phyloP scores from a whole-genome alignment of 352 stramenopile species.

The Thalassiosira livingstoniorum region DNA sequence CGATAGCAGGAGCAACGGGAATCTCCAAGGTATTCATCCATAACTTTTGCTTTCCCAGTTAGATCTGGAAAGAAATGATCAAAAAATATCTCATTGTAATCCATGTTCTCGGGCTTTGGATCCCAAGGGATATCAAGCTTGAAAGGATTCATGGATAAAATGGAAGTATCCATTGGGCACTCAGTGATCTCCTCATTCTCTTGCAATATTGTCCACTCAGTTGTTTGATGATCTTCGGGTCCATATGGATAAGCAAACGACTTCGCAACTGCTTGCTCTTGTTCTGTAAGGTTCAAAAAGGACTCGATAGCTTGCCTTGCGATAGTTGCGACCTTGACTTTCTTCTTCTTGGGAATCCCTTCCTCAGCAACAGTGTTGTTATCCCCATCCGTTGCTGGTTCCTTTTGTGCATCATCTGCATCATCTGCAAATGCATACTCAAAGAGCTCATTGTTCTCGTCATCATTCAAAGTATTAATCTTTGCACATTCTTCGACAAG shows the following conservation, averaged over 20 bases:
- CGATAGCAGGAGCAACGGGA: background rate
- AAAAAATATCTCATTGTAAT: slow-evolving; percentile 18
- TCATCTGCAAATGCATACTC: too few species aligned
- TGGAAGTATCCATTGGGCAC: slow-evolving; percentile 6
- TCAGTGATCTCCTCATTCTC: slow-evolving; percentile 18
- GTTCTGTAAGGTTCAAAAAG: slow-evolving; percentile 1
- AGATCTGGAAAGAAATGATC: slow-evolving; percentile 30
- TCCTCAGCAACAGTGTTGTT: too few species aligned
- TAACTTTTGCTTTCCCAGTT: slow-evolving; percentile 1
- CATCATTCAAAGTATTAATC: too few species aligned
- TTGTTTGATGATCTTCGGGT: slow-evolving; percentile 5
- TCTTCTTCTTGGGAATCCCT: too few species aligned
- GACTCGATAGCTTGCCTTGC: too few species aligned
- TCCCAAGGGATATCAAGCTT: slow-evolving; percentile 8
- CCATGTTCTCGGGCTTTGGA: slow-evolving; percentile 1
- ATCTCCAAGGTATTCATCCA: slow-evolving; percentile 18
- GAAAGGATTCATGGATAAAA: background rate
- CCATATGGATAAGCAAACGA: slow-evolving; percentile 6
- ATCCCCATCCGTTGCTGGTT: too few species aligned
- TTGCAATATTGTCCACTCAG: background rate
- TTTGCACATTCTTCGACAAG: too few species aligned
- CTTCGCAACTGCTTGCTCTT: slow-evolving; percentile 3
- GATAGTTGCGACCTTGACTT: too few species aligned
- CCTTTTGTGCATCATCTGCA: too few species aligned
- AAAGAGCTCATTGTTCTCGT: too few species aligned